phyloP scores from a whole-genome alignment of 345 rosid species.

The Eucalyptus cloeziana region DNA sequence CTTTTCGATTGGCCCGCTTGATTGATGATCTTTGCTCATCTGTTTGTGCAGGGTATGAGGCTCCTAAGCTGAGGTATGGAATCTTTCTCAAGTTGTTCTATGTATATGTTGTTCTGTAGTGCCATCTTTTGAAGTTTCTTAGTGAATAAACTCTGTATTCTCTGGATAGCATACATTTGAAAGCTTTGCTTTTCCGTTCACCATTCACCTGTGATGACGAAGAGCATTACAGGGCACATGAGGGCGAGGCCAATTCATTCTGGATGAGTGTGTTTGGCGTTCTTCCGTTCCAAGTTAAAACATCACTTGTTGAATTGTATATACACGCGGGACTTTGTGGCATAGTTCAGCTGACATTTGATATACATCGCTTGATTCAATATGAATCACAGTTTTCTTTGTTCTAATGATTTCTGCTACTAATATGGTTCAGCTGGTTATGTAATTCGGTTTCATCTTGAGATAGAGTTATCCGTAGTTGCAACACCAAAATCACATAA shows the following conservation, averaged over 20 bases:
- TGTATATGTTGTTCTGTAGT: background rate
- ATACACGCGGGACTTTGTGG: background rate
- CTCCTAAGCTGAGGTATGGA: constrained; percentile 31
- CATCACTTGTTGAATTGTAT: background rate
- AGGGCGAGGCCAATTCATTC: background rate
- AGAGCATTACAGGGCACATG: background rate
- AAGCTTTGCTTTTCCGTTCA: background rate
- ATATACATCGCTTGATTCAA: background rate
- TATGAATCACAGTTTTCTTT: background rate
- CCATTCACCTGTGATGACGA: background rate
- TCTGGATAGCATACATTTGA: background rate
- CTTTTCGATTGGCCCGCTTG: background rate
- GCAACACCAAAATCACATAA: background rate
- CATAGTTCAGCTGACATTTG: background rate
- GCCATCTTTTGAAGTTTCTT: background rate
- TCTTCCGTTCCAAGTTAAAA: background rate
- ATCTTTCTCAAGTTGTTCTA: background rate
- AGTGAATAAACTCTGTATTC: background rate
- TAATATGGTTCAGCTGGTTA: background rate
- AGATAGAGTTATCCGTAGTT: background rate
- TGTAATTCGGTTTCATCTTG: background rate
- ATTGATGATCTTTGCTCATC: background rate
- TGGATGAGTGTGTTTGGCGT: background rate
- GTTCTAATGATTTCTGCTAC: background rate
- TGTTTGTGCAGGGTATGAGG: constrained; percentile 26